Base-by-base conservation (phyloP, 345 rosid genomes). In the Tarenaya hassleriana region DNA sequence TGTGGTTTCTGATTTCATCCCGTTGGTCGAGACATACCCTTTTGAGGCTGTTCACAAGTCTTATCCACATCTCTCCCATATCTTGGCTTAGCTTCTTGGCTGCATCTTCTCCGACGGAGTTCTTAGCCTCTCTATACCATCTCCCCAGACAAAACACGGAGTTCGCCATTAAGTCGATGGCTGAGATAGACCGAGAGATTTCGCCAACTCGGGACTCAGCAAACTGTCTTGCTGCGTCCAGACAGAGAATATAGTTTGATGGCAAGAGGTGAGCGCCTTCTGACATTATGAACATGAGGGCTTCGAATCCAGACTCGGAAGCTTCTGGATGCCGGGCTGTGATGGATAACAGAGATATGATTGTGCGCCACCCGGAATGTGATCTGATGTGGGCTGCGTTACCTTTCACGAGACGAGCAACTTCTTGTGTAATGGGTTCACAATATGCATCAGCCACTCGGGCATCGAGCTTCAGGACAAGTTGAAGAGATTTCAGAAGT, bases 261-360 rank as follows among this genome's bases (percentile, higher is more conserved):
- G 88, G 86, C 54, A 75, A 64, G 44, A 81, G 50, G 60, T 81
- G 77, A 13, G 76, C 73, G 21, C 83, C 94, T 14, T 81, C 86
- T 11, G 70, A 66, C 88, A 84, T 84, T 40, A 79, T 75, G 62
- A 81, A 84, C 42, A 64, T 41, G 5, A 84, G 70, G 8, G 83
- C 69, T 50, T 79, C 82, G 10, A 81, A 84, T 41, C 94, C 94
- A 7, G 77, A 61, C 50, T 77, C 80, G 19, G 88, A 79, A 16
- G 94, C 88, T 72, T 84, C 86, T 48, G 88, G 94, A 69, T 84
- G 94, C 19, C 79, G 75, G 49, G 94, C 88, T 15, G 88, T 73
- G 63, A 77, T 79, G 34, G 78, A 81, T 18, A 84, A 47, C 38
- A 84, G 71, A 67, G 88, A 84, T 49, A 78, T 69, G 57, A 81